Evolutionary conservation across 75 land plant species (phyloP), one percentile per base, ranked within the genome.

Genomic region (Pinus tabuliformis): DNA sequence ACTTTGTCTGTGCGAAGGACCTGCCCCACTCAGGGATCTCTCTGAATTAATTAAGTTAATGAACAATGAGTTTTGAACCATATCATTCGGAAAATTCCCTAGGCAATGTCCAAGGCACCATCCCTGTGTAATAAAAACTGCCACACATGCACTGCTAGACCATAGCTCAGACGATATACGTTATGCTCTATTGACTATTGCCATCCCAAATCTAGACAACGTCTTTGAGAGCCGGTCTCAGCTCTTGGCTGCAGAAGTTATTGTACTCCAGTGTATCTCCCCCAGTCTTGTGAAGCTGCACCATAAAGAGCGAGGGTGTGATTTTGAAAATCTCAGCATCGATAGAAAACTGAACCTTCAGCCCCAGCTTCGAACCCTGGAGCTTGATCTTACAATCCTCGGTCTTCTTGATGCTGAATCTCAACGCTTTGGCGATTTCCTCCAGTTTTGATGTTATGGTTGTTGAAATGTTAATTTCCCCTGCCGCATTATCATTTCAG

Each of bases 241-340:
- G 18, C 85, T 83, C 56, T 59, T 76, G 52, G 21, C 59, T 71
- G 59, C 63, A 58, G n/a, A 21, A 79, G 12, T 87, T 78, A 62
- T 79, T 65, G 64, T 87, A 87, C 76, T 83, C 89, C 49, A 83
- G 14, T 1, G 86, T 81, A 56, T 87, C 86, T 8, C 90, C 90
- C 15, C 61, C 70, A n/a, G 73, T 63, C 14, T 30, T 30, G 30
- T 30, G 0, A 30, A 80, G 77, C 72, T 91, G 90, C 62, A 88
- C 88, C 81, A 91, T 78, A 49, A 77, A 79, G 74, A 91, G 58
- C 30, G 66, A 81, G 1, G 79, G 84, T 1, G 88, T 82, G 56
- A 88, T 73, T 77, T 75, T 79, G 75, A 81, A 82, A 22, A 91
- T 81, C 72, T 84, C 83, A 14, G 89, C 63, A 6, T 61, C 77